Conservation (phyloP, 1,284 basidiomycete species). For the Trichosporon asahii region DNA sequence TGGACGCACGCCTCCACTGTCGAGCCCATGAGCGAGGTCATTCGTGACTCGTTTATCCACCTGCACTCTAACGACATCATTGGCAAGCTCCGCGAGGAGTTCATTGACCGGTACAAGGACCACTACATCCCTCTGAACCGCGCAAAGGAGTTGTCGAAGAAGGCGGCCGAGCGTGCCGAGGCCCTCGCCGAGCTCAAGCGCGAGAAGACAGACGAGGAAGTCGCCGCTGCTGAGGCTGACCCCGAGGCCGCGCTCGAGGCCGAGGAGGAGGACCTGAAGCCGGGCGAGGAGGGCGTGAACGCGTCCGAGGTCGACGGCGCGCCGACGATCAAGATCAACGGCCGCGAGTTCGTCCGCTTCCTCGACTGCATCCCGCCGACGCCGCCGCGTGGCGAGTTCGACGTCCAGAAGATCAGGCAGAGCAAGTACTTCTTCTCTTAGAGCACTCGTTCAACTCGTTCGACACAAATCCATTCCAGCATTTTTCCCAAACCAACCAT, state of each 20-base stretch:
- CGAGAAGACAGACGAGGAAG: slow-evolving; percentile 23
- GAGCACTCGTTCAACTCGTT: no score
- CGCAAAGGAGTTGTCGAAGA: slow-evolving; percentile 21
- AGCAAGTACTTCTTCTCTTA: slow-evolving; percentile 80
- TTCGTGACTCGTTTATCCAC: slow-evolving; percentile 90
- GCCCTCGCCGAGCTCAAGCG: slow-evolving; percentile 31
- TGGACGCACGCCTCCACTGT: slow-evolving; percentile 93
- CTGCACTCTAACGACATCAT: slow-evolving; percentile 86
- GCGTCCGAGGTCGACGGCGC: slow-evolving; percentile 18
- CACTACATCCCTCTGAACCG: slow-evolving; percentile 65
- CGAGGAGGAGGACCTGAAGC: slow-evolving; percentile 1
- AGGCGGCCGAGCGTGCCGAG: slow-evolving; percentile 23
- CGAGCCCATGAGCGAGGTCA: slow-evolving; percentile 82
- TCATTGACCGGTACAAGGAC: slow-evolving; percentile 71
- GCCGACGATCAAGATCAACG: slow-evolving; percentile 28
- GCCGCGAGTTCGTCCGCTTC: slow-evolving; percentile 65
- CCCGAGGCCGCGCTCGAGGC: no score
- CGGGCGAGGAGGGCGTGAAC: slow-evolving; percentile 6
- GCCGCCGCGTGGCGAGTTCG: slow-evolving; percentile 82
- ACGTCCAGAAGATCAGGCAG: slow-evolving; percentile 76
- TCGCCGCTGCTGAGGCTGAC: not conserved
- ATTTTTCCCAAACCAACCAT: not conserved
- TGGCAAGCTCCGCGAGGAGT: slow-evolving; percentile 58
- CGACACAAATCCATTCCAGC: not conserved
- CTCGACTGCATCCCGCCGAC: slow-evolving; percentile 74